phyloP scores from a whole-genome alignment of 352 stramenopile species.

The Thraustochytrium sp. region DNA sequence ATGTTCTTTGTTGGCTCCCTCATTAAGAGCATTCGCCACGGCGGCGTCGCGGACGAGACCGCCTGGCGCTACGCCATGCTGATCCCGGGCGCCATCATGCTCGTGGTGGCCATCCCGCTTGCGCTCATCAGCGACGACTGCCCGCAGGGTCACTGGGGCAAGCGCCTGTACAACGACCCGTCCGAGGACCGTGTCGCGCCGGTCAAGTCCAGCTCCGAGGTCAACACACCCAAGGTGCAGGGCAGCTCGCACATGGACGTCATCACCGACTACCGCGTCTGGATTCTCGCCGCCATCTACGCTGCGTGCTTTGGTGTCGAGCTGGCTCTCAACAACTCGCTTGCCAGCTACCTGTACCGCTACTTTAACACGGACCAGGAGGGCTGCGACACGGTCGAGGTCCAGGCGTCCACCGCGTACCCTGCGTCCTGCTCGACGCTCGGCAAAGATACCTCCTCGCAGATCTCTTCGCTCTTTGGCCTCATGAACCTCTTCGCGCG shows the following conservation, averaged over 20 bases:
- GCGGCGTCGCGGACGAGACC: conserved; percentile 58
- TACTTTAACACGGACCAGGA: conserved; percentile 62
- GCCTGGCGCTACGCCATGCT: conserved; percentile 83
- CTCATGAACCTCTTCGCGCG: conserved; percentile 88
- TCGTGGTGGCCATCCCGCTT: conserved; percentile 58
- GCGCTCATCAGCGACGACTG: conserved; percentile 9
- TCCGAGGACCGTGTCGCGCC: background rate
- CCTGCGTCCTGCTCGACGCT: conserved; percentile 13
- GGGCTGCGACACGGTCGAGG: conserved; percentile 51
- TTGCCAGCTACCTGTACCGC: conserved; percentile 82
- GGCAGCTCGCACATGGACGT: background rate
- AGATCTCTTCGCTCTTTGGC: conserved; percentile 76
- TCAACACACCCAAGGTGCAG: background rate
- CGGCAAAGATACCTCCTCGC: conserved; percentile 10
- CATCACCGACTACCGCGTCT: conserved; percentile 17
- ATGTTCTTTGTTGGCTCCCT: conserved; percentile 78
- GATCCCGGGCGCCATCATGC: conserved; percentile 73
- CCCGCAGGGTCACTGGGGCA: conserved; percentile 31
- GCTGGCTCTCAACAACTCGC: conserved; percentile 90
- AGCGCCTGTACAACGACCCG: conserved; percentile 32
- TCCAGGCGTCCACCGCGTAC: background rate
- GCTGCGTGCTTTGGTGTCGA: conserved; percentile 86
- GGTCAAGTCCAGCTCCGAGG: background rate
- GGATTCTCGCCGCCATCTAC: conserved; percentile 80
- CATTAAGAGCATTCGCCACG: conserved; percentile 69